A percentile compares a stretch with the other conserved stretches of the same genome.
Conservation (phyloP, 2,329 filamentous ascomycete genomes). For the Leptodontidium sp. region DNA sequence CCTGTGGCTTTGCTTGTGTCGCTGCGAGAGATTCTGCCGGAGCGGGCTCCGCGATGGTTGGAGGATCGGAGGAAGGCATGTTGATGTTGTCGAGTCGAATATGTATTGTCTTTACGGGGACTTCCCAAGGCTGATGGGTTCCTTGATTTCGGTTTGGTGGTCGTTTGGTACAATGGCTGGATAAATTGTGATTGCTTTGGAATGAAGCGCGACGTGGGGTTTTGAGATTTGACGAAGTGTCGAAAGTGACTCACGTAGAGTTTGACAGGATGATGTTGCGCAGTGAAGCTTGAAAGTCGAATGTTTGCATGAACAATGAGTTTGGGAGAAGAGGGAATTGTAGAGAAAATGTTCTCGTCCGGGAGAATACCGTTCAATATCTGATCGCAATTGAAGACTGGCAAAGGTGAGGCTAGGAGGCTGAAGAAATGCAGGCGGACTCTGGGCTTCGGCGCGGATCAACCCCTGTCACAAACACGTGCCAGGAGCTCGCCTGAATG, state of each 20-base stretch:
- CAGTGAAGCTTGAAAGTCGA: neutral
- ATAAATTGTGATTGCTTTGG: constrained; percentile 16
- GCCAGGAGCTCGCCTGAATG: neutral
- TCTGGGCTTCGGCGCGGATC: neutral
- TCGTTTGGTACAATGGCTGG: constrained; percentile 1
- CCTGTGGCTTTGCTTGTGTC: constrained; percentile 26
- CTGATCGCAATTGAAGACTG: neutral
- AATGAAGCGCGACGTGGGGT: constrained; percentile 26
- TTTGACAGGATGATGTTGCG: neutral
- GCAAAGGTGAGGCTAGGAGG: constrained; percentile 11
- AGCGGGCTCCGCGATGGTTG: constrained; percentile 26
- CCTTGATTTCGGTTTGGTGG: neutral
- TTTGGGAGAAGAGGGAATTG: neutral
- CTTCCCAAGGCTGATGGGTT: neutral
- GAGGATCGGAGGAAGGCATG: constrained; percentile 38
- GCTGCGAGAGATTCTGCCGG: constrained; percentile 18
- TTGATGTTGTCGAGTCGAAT: neutral
- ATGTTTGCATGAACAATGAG: neutral
- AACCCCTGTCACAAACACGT: constrained; percentile 15
- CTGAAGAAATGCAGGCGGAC: neutral
- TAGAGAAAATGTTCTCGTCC: neutral
- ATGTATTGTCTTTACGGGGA: neutral
- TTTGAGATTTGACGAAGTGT: constrained; percentile 14
- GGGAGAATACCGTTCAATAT: neutral
- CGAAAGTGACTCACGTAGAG: constrained; percentile 27